Conservation (phyloP, 495 filamentous ascomycete species). For the Gamarada debralockiae region DNA sequence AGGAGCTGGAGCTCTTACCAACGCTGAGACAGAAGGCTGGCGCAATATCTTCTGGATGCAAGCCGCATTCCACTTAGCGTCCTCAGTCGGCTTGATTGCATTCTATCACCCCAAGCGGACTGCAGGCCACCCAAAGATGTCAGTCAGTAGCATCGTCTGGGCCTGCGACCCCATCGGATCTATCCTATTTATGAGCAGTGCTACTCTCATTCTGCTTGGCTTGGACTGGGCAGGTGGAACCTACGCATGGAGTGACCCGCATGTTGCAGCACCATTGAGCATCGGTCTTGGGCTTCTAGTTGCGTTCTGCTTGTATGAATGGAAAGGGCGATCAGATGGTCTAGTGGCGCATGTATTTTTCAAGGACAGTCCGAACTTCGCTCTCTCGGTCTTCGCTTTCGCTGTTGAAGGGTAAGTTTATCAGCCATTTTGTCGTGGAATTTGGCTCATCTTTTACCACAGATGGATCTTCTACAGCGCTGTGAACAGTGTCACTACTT, state of each 20-base stretch:
- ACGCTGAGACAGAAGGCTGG: slow-evolving; percentile 41
- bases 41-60: slow-evolving; percentile 57
- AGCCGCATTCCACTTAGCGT: slow-evolving; percentile 45
- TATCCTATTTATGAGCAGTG: slow-evolving; percentile 39
- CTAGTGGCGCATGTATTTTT: slow-evolving; percentile 55
- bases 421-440: not conserved
- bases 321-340: slow-evolving; percentile 47
- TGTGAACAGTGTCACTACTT: slow-evolving; percentile 49
- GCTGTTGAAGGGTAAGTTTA: slow-evolving; percentile 41
- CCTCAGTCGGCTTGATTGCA: slow-evolving; percentile 39
- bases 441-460: not conserved
- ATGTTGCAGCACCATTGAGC: slow-evolving; percentile 45
- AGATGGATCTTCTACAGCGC: slow-evolving; percentile 55
- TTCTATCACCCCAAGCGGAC: slow-evolving; percentile 43
- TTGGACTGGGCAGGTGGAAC: slow-evolving; percentile 49
- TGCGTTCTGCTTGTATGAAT: slow-evolving; percentile 45
- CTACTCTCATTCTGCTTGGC: slow-evolving; percentile 45
- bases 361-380: slow-evolving; percentile 45
- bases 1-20: slow-evolving; percentile 46
- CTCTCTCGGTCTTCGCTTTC: slow-evolving; percentile 47
- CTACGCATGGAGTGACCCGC: slow-evolving; percentile 42
- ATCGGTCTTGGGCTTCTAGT: slow-evolving; percentile 42
- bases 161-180: slow-evolving; percentile 50
- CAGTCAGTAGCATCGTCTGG: slow-evolving; percentile 39
- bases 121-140: slow-evolving; percentile 37